Base-by-base conservation (phyloP, 2,329 filamentous ascomycete genomes). In the Coniella lustricola region DNA sequence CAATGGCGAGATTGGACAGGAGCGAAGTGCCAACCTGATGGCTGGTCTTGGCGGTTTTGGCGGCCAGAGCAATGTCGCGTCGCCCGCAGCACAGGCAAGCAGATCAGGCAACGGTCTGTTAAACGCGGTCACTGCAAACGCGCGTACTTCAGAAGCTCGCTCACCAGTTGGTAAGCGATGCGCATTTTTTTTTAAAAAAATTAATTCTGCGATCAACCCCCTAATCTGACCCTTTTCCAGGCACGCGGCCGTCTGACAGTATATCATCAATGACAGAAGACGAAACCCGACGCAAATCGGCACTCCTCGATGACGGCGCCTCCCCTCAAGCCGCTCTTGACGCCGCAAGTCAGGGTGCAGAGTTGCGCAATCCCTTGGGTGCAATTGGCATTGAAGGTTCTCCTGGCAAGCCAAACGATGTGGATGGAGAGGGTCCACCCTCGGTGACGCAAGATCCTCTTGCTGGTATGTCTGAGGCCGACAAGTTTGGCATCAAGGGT, bases 401-500 rank as follows among this genome's bases (percentile, higher is more conserved):
- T 9, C 49, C 62, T 4, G 60, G 57, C 20, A 74, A 74, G 57
- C 55, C 56, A 13, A 71, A 68, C 43, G 73, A 76, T 5, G 67
- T 32, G 7, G 31, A 43, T 20, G 17, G 34, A 36, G 50, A 50
- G 16, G 35, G 21, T n/a, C 47, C 44, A 18, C 20, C 44, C 12
- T 47, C 43, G 7, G 29, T 66, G 33, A 64, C 70, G 10, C 70
- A 78, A 54, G 80, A 85, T 60, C 79, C 79, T 39, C 66, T 84
- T 21, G 69, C 71, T 41, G 76, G 78, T 39, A 81, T 84, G 79
- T 64, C 75, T n/a, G 72, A 76, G 3, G 73, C 72, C 34, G 81
- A 85, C 57, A 82, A 76, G 59, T 85, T 74, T 72, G 81, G 81
- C 4, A 69, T 84, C 41, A 84, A 84, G 60, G 81, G 81, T 9